phyloP scores from a whole-genome alignment of 2,329 filamentous ascomycete genomes.

The Pseudogymnoascus sp. region DNA sequence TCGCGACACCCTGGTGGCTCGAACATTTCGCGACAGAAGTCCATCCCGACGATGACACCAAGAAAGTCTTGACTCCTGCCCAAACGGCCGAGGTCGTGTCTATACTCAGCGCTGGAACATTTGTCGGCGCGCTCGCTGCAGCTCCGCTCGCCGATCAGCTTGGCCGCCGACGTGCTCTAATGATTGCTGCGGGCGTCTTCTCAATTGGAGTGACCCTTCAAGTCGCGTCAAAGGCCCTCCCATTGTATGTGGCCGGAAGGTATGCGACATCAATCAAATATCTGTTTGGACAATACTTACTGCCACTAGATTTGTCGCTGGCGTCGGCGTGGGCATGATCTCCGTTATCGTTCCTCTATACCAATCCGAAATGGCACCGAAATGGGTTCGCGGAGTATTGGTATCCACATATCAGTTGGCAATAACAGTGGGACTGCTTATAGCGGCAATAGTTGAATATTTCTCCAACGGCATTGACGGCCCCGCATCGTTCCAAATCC shows the following conservation, averaged over 20 bases:
- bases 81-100: constrained; percentile 69
- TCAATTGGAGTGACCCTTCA: constrained; percentile 65
- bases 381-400: constrained; percentile 35
- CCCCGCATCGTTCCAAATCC: constrained; percentile 31
- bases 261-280: constrained; percentile 25
- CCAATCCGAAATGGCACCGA: constrained; percentile 16
- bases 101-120: constrained; percentile 74
- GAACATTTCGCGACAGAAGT: constrained; percentile 46
- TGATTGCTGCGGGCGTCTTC: constrained; percentile 57
- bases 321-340: constrained; percentile 33
- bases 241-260: constrained; percentile 53
- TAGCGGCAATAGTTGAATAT: constrained; percentile 36
- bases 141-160: constrained; percentile 60
- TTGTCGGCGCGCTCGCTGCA: constrained; percentile 62
- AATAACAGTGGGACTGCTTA: constrained; percentile 37
- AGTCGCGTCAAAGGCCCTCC: constrained; percentile 52
- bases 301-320: constrained; percentile 37
- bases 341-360: constrained; percentile 31
- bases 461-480: constrained; percentile 27
- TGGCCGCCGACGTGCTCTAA: constrained; percentile 51
- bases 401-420: constrained; percentile 38
- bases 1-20: constrained; percentile 61
- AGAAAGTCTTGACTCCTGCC: constrained; percentile 34
- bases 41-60: constrained; percentile 27
- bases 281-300: constrained; percentile 25